Evolutionary conservation across 345 rosid genomes (phyloP).

Genomic region (Trapa bicornis): DNA sequence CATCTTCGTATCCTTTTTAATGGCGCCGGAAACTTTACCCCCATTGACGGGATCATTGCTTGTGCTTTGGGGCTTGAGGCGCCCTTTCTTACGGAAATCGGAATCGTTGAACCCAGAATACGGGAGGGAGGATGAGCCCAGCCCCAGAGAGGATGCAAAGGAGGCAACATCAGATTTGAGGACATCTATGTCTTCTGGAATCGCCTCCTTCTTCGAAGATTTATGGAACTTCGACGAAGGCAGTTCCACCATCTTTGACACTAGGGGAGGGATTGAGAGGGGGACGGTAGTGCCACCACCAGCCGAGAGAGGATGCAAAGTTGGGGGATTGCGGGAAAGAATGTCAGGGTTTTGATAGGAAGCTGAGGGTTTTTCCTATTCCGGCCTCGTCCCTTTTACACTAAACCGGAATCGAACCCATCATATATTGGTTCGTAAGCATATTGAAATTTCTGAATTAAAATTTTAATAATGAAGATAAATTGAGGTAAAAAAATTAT

Average conservation of each 20-base stretch:
- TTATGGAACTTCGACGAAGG: slow-evolving; percentile 17
- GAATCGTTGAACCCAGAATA: slow-evolving; percentile 59
- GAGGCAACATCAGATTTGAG: slow-evolving; percentile 67
- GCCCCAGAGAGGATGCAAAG: slow-evolving; percentile 68
- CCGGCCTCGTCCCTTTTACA: not conserved
- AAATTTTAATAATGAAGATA: too few species aligned
- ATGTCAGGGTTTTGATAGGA: not conserved
- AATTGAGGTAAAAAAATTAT: too few species aligned
- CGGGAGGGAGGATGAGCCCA: slow-evolving; percentile 33
- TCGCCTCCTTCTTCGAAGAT: not conserved
- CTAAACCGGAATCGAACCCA: not conserved
- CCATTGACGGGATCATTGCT: slow-evolving; percentile 1
- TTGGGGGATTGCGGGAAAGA: not conserved
- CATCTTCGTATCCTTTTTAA: slow-evolving; percentile 8
- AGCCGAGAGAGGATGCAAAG: too few species aligned
- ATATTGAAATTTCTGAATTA: too few species aligned
- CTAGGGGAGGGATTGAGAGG: not conserved
- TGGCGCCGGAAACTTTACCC: not conserved
- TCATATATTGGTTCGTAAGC: not conserved
- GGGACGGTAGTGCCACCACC: not conserved
- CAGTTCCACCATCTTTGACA: slow-evolving; percentile 6
- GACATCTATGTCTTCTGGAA: slow-evolving; percentile 17
- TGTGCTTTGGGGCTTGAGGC: slow-evolving; percentile 1
- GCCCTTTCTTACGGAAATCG: slow-evolving; percentile 49
- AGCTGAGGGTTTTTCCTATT: not conserved